Evolutionary conservation across 2,329 filamentous ascomycete species (phyloP), one percentile per base, ranked within the genome.

Genomic region (Fusarium sp.): DNA sequence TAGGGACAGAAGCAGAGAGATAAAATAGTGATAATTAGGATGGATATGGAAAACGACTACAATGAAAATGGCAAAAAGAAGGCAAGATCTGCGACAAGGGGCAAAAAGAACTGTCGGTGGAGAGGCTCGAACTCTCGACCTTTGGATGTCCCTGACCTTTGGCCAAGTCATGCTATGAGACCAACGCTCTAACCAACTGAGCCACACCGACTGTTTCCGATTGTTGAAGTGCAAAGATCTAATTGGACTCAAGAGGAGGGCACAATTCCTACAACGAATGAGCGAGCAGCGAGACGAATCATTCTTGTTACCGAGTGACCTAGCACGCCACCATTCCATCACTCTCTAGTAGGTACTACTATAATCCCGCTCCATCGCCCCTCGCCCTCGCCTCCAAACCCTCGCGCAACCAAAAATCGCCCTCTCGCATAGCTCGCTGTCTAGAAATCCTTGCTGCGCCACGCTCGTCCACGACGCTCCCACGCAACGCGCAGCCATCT

Each of bases 161-260:
- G 64, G 66, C 29, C 70, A 76, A 63, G 62, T 78, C 76, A 78
- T 73, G 20, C 52, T 79, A 80, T 78, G 80, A 81, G 80, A 81
- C 80, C 79, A 80, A 82, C 80, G 80, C 80, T 80, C 79, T 82
- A 82, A 81, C 80, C 80, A 80, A 80, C 80, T 82, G 79, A 80
- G 80, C 80, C 80, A 82, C 76, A 74, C 77, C 78, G 77, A 79
- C 75, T 9, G 47, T 3, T 42, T 70, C 29, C 69, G 6, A 6
- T 70, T 71, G 69, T 35, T 63, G 42, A 8, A 54, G 7, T 16
- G 3, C 2, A 29, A 0, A 1, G 10, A 7, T 27, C 29, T 27
- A 59, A 45, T 27, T n/a, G 4, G 4, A 31, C 2, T 8, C 27
- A 54, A 54, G 47, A 54, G 27, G 47, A 31, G 2, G 16, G 14